phyloP scores from a whole-genome alignment of 768 basidiomycete genomes.

The Amanita fuliginea region DNA sequence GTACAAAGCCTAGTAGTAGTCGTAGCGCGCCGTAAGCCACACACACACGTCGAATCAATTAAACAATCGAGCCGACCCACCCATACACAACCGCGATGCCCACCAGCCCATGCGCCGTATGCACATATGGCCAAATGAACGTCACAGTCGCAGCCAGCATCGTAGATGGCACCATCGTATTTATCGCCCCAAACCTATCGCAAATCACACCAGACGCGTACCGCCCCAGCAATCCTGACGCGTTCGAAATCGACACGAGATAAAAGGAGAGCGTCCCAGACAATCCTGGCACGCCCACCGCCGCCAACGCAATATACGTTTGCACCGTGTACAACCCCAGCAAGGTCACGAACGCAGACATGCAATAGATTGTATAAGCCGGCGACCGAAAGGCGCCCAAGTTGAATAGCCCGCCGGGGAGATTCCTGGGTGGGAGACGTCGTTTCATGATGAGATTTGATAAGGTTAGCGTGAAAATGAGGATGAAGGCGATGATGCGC shows the following conservation, averaged over 20 bases:
- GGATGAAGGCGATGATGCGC: constrained; percentile 56
- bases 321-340: constrained; percentile 71
- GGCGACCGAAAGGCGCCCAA: constrained; percentile 38
- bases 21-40: too few relatives aligned
- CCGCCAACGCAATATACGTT: constrained; percentile 56
- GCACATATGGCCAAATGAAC: constrained; percentile 61
- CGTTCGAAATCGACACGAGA: constrained; percentile 59
- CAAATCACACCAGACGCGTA: constrained; percentile 39
- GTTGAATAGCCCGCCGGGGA: constrained; percentile 49
- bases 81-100: constrained; percentile 54
- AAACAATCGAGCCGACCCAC: constrained; percentile 19
- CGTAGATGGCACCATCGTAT: constrained; percentile 57
- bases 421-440: constrained; percentile 42
- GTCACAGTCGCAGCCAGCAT: constrained; percentile 45
- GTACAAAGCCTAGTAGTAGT: constrained; percentile 46
- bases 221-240: constrained; percentile 51
- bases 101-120: constrained; percentile 31
- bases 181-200: constrained; percentile 52
- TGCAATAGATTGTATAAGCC: constrained; percentile 46
- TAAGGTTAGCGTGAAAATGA: constrained; percentile 37
- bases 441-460: constrained; percentile 43
- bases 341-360: constrained; percentile 44
- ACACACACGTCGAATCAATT: neutral
- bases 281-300: constrained; percentile 33
- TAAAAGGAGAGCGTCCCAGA: constrained; percentile 46